Evolutionary conservation across 2,329 filamentous ascomycete species (phyloP).

Genomic region (Fusarium nygamai): DNA sequence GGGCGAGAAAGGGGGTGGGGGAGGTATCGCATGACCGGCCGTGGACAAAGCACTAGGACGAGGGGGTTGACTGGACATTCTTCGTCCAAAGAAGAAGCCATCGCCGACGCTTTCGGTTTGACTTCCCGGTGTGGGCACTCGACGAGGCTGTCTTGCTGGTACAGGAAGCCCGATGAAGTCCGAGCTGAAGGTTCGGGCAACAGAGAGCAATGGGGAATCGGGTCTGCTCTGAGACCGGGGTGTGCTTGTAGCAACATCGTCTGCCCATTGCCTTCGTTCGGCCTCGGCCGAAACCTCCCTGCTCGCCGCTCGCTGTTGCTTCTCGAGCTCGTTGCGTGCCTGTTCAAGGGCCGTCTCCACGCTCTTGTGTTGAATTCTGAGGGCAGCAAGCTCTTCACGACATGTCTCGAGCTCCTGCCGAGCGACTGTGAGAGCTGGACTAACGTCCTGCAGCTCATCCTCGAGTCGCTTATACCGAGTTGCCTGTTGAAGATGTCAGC

Average conservation of each 20-base stretch:
- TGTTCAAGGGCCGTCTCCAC: slow-evolving; percentile 72
- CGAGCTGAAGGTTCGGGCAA: slow-evolving; percentile 63
- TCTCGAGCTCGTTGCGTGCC: slow-evolving; percentile 60
- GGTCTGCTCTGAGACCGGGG: slow-evolving; percentile 61
- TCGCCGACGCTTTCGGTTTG: slow-evolving; percentile 55
- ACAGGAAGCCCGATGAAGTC: slow-evolving; percentile 61
- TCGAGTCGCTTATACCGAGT: slow-evolving; percentile 73
- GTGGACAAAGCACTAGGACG: slow-evolving; percentile 54
- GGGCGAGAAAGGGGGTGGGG: slow-evolving; percentile 56
- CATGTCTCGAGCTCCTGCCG: slow-evolving; percentile 71
- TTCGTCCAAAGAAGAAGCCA: slow-evolving; percentile 54
- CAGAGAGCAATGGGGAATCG: slow-evolving; percentile 63
- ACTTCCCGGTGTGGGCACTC: slow-evolving; percentile 58
- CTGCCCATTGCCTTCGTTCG: slow-evolving; percentile 62
- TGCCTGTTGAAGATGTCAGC: slow-evolving; percentile 59
- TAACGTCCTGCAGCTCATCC: slow-evolving; percentile 81
- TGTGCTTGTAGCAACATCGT: slow-evolving; percentile 57
- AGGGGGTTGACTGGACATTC: slow-evolving; percentile 61
- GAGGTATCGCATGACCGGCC: slow-evolving; percentile 49
- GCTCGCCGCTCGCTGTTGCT: slow-evolving; percentile 51
- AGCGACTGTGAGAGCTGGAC: slow-evolving; percentile 69
- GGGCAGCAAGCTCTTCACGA: slow-evolving; percentile 66
- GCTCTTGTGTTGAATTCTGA: slow-evolving; percentile 73
- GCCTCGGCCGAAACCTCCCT: slow-evolving; percentile 50
- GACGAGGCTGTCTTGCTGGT: slow-evolving; percentile 46